These are phyloP conservation scores for Teratosphaeria nubilosa DNA, from an alignment of 2,329 filamentous ascomycete genomes.

Conservation along the genomic window DNA sequence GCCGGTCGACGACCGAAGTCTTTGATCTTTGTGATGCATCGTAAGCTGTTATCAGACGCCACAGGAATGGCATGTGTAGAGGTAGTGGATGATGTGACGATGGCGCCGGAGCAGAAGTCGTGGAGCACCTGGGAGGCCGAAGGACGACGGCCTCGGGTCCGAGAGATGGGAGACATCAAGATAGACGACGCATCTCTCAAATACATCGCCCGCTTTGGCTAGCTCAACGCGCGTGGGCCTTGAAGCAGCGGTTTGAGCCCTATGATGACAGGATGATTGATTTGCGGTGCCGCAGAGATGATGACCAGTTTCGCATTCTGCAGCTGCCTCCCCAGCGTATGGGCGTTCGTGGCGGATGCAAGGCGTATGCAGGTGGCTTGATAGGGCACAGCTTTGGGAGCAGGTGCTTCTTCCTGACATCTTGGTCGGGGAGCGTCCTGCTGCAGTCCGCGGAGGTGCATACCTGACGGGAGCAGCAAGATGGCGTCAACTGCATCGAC, in stretches of 20 bases:
- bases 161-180: background rate
- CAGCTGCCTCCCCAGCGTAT: background rate
- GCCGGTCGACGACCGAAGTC: background rate
- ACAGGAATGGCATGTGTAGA: conserved; percentile 8
- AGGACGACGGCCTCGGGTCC: background rate
- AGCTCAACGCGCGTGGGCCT: background rate
- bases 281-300: background rate
- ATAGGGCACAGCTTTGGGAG: conserved; percentile 11
- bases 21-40: conserved; percentile 10
- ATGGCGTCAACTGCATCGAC: background rate
- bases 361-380: conserved; percentile 19
- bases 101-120: background rate
- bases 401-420: conserved; percentile 11
- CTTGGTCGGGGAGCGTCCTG: conserved; percentile 4
- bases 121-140: background rate
- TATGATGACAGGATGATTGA: background rate
- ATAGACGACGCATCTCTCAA: background rate
- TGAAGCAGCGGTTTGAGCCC: background rate
- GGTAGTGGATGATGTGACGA: background rate
- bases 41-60: conserved; percentile 5
- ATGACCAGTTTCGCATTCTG: background rate
- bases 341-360: conserved; percentile 17
- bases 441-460: background rate
- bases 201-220: background rate
- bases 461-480: background rate